phyloP scores from a whole-genome alignment of 306 rosid species.

The Citrullus colocynthis region DNA sequence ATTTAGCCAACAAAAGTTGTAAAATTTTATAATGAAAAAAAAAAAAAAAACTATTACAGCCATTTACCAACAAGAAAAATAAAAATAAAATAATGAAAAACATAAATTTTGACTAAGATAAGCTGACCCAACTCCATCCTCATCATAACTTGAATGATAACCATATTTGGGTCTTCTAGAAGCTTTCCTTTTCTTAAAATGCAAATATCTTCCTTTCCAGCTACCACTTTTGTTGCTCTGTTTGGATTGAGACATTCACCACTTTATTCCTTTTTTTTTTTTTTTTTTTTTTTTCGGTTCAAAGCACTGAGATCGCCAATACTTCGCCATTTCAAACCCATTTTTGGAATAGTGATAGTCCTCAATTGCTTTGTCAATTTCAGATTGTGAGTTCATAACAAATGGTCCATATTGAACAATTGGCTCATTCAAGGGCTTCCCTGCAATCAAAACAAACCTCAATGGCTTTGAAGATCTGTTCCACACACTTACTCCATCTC shows the following conservation, averaged over 20 bases:
- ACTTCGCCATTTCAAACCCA: conserved; percentile 74
- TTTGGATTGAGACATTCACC: neutral
- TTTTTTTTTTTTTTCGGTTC: neutral
- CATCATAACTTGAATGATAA: conserved; percentile 27
- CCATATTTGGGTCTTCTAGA: conserved; percentile 41
- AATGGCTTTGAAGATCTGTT: conserved; percentile 55
- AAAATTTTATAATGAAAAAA: neutral
- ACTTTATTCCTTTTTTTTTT: conserved; percentile 2
- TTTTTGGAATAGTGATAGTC: conserved; percentile 54
- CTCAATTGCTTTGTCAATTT: conserved; percentile 60
- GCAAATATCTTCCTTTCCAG: conserved; percentile 24
- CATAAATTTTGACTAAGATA: neutral
- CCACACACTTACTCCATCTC: conserved; percentile 77
- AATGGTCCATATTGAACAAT: conserved; percentile 85
- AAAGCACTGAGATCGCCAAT: conserved; percentile 55
- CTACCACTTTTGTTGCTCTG: conserved; percentile 27
- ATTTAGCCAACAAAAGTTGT: neutral
- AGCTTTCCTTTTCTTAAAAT: conserved; percentile 21
- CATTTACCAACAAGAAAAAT: neutral
- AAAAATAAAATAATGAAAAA: neutral
- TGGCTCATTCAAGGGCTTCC: conserved; percentile 77
- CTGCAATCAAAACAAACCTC: conserved; percentile 57
- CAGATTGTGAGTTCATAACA: conserved; percentile 89
- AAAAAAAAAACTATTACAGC: neutral
- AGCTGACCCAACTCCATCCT: conserved; percentile 22